Conservation (phyloP, 768 basidiomycete species). For the Gyrodon lividus region DNA sequence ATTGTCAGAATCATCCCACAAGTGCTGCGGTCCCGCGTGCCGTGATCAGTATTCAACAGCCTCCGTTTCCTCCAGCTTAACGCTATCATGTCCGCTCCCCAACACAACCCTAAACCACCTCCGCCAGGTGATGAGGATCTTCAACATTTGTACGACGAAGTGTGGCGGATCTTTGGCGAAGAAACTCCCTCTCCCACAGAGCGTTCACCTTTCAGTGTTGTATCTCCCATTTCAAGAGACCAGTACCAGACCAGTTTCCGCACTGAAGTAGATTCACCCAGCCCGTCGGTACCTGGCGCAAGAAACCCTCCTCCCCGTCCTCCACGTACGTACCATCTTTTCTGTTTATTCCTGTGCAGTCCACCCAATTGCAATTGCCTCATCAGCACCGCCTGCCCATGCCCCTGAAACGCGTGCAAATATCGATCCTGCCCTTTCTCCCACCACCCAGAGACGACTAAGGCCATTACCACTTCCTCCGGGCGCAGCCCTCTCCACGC, state of each 20-base stretch:
- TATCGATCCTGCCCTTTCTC: constrained; percentile 26
- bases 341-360: background rate
- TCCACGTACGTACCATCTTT: constrained; percentile 18
- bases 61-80: constrained; percentile 2
- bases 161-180: constrained; percentile 66
- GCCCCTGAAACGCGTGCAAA: constrained; percentile 19
- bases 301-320: constrained; percentile 20
- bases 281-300: constrained; percentile 8
- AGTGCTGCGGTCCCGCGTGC: background rate
- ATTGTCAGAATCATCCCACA: background rate
- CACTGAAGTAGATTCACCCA: constrained; percentile 16
- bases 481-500: constrained; percentile 12
- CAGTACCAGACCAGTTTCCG: constrained; percentile 19
- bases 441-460: constrained; percentile 27
- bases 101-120: constrained; percentile 33
- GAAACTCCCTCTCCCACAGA: constrained; percentile 36
- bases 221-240: constrained; percentile 20
- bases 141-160: constrained; percentile 72
- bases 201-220: constrained; percentile 19
- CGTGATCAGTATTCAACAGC: constrained; percentile 7
- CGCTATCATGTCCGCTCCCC: constrained; percentile 36
- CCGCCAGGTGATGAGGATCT: constrained; percentile 68
- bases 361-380: background rate
- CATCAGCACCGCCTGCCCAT: constrained; percentile 15
- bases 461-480: constrained; percentile 31